Evolutionary conservation across 257 asterid species (phyloP).

Genomic region (Solanum pinnatisectum): DNA sequence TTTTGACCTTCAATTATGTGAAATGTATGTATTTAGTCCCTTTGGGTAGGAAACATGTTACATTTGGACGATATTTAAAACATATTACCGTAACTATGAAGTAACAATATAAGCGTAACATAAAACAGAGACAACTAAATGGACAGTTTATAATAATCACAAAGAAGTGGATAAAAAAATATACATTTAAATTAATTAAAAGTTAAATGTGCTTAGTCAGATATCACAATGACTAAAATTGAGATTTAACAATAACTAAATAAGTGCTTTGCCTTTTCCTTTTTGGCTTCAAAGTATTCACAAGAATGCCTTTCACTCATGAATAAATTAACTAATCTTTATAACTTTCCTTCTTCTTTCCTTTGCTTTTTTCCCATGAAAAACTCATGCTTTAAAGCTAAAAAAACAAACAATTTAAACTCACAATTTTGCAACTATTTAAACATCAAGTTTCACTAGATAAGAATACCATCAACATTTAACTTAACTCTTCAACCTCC

Average conservation of each 20-base stretch:
- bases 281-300: background rate
- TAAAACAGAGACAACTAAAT: background rate
- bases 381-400: constrained; percentile 9
- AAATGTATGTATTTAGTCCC: background rate
- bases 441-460: background rate
- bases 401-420: background rate
- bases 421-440: background rate
- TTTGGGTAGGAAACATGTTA: background rate
- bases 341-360: constrained; percentile 12
- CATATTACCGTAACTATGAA: background rate
- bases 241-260: background rate
- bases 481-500: background rate
- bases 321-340: constrained; percentile 7
- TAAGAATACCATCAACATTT: background rate
- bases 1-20: background rate
- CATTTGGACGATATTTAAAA: background rate
- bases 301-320: constrained; percentile 17
- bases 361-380: constrained; percentile 9
- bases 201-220: background rate
- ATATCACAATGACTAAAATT: background rate
- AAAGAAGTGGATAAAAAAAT: background rate
- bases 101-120: background rate
- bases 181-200: background rate
- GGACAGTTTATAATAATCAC: background rate
- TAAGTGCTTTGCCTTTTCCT: background rate